phyloP scores from a whole-genome alignment of 306 rosid genomes.

The Cucurbita pepo region DNA sequence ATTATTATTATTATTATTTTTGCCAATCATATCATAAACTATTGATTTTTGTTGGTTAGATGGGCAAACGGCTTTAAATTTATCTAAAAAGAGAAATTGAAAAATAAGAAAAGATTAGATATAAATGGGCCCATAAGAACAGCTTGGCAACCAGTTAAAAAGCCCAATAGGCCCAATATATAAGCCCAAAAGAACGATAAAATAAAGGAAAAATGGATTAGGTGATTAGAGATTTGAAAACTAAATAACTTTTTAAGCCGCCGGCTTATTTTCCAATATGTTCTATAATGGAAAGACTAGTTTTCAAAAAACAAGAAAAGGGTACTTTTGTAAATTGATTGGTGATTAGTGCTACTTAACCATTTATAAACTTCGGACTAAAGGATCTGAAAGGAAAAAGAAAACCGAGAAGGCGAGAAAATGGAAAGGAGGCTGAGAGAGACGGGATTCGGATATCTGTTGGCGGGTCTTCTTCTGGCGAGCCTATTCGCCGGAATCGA shows the following conservation, averaged over 20 bases:
- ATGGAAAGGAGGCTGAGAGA: slow-evolving; percentile 26
- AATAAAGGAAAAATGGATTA: too few species aligned
- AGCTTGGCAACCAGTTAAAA: too few species aligned
- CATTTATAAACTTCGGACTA: not conserved
- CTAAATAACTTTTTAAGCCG: not conserved
- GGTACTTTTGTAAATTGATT: not conserved
- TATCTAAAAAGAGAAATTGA: too few species aligned
- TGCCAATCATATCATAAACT: too few species aligned
- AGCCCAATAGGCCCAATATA: too few species aligned
- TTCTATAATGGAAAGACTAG: not conserved
- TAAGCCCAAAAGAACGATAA: too few species aligned
- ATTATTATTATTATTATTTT: too few species aligned
- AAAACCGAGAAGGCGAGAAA: not conserved
- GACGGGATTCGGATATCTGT: slow-evolving; percentile 14
- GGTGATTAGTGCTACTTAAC: not conserved
- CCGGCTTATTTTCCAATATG: not conserved
- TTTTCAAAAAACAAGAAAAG: not conserved
- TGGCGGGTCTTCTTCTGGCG: slow-evolving; percentile 27
- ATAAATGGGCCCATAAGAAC: too few species aligned
- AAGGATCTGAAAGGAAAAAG: not conserved
- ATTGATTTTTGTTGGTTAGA: too few species aligned
- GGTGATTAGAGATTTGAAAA: too few species aligned
- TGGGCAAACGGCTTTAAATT: too few species aligned
- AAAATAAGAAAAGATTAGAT: too few species aligned
- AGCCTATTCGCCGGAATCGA: slow-evolving; percentile 38